These are phyloP conservation scores for Plasmopara halstedii DNA, from an alignment of 352 stramenopile species.

Conservation along the genomic window DNA sequence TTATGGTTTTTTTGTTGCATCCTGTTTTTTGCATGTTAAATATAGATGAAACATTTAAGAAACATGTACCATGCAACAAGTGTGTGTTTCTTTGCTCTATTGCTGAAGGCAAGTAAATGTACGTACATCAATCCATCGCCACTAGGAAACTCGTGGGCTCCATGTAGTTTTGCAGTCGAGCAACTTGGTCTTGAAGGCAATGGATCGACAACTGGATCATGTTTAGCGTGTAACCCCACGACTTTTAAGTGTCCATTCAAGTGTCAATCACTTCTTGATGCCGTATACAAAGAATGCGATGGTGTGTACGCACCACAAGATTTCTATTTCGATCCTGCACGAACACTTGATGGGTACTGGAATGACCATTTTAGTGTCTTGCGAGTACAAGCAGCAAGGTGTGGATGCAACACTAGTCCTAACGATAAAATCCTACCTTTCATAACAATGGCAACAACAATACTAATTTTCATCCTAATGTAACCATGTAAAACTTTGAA, in stretches of 20 bases:
- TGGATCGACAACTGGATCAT: conserved; percentile 55
- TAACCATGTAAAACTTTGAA: too few species aligned
- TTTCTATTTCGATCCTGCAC: conserved; percentile 47
- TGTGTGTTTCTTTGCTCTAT: not conserved
- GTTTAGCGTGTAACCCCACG: conserved; percentile 47
- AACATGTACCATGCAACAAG: not conserved
- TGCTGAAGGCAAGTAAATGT: conserved; percentile 1
- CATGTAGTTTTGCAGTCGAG: conserved; percentile 39
- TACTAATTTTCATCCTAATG: not conserved
- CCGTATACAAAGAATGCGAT: conserved; percentile 60
- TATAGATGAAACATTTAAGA: too few species aligned
- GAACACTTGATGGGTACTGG: conserved; percentile 52
- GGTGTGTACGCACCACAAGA: conserved; percentile 53
- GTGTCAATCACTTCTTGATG: conserved; percentile 64
- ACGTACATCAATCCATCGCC: conserved; percentile 48
- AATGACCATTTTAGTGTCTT: conserved; percentile 50
- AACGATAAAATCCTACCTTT: not conserved
- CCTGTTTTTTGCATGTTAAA: conserved; percentile 7
- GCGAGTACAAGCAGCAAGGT: conserved; percentile 44
- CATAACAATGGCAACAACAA: conserved; percentile 1
- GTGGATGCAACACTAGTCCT: conserved; percentile 33
- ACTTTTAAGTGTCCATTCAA: conserved; percentile 47
- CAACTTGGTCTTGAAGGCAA: conserved; percentile 50
- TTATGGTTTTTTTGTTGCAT: not conserved
- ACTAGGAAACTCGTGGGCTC: conserved; percentile 51